Base-by-base conservation (phyloP, 441 rosid genomes). In the Adansonia madagascariensis region DNA sequence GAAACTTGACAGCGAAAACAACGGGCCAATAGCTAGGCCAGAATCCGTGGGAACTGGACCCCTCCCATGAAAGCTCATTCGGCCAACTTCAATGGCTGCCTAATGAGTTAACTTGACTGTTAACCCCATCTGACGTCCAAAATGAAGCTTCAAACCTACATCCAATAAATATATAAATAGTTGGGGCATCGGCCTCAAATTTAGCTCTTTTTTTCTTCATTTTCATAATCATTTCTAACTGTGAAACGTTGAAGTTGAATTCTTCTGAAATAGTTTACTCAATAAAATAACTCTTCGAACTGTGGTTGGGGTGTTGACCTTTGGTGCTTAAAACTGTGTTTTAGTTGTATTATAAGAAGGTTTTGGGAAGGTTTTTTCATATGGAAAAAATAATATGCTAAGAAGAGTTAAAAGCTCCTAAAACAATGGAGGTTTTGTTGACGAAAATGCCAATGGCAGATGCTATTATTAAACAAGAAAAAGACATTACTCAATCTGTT, bases 81-180 rank as follows among this genome's bases (percentile, higher is more conserved):
- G 59, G 3, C 55, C 82, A 72, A 31, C 66, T 71, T 27, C 80
- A 70, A 63, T 44, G 75, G 56, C 74, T 50, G 64, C 75, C 41
- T 27, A 22, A 11, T 50, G 20, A 6, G 12, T 27, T 78, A 74
- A 77, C 78, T 83, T 83, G 86, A 86, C 85, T 75, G 73, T 49
- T 77, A 80, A 74, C 82, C 82, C 74, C 78, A 82, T 84, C 79
- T 82, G 80, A 81, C 47, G 61, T 70, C 71, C 4, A 53, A 64
- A 74, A 84, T 80, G 91, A 87, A 90, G 86, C 91, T 87, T 90
- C 93, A 87, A 84, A 14, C 83, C 8, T 43, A 77, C 73, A 61
- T 79, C 78, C 8, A 0, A 1, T 53, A 70, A 77, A 68, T 62
- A 71, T 63, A 78, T 12, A 70, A 53, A 80, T 78, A 68, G 39